Percentiles rank a stretch among this genome's conserved stretches.
phyloP scores from a whole-genome alignment of 2,329 filamentous ascomycete genomes.

The Celoporthe dispersa region DNA sequence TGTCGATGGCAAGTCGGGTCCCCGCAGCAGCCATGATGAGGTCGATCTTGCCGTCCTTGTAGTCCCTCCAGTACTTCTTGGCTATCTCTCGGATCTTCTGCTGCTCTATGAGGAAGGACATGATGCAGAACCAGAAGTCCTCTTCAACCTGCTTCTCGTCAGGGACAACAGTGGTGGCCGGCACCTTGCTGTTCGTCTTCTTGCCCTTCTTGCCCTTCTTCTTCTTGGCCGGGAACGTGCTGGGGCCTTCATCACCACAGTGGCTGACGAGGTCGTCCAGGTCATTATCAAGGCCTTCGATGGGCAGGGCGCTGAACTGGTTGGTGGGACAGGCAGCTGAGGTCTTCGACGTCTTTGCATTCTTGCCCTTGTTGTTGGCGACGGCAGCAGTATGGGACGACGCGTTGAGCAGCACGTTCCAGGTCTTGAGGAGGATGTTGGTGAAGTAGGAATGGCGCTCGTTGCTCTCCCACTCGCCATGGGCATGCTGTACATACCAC shows the following conservation, averaged over 20 bases:
- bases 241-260: not conserved
- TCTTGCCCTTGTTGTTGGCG: not conserved
- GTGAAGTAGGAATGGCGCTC: conserved; percentile 19
- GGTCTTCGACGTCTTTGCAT: not conserved
- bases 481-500: conserved; percentile 16
- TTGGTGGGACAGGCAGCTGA: not conserved
- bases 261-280: not conserved
- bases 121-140: conserved; percentile 21
- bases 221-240: not conserved
- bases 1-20: conserved; percentile 15
- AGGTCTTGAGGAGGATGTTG: conserved; percentile 6
- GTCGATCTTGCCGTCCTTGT: not conserved
- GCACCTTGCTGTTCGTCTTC: not conserved
- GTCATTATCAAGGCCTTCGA: not conserved
- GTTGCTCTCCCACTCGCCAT: conserved; percentile 11
- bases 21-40: conserved; percentile 16
- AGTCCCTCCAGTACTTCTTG: conserved; percentile 17
- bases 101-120: conserved; percentile 17
- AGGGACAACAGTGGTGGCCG: not conserved
- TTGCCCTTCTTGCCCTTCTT: not conserved
- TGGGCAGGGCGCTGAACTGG: not conserved
- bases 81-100: conserved; percentile 13
- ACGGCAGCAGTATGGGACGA: not conserved
- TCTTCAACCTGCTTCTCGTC: conserved; percentile 18
- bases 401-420: conserved; percentile 15